Evolutionary conservation across 208 protist genomes (phyloP), one percentile per base, ranked within the genome.

Genomic region (Leishmania aethiopica): DNA sequence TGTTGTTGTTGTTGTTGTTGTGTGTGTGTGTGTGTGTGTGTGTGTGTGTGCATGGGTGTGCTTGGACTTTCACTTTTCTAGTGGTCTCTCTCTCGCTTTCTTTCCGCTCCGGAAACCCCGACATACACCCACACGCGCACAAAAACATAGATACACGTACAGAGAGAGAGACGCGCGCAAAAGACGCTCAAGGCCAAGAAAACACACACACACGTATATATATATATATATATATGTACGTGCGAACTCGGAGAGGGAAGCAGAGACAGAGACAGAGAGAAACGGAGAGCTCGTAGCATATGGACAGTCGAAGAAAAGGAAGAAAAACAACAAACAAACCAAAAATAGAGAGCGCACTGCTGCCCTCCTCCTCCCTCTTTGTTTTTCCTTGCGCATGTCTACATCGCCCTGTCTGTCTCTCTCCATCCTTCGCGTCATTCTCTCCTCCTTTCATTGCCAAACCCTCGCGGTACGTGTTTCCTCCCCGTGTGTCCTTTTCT

Each of bases 311-410:
- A 69, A 69, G 32, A 72, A 72, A 72, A 49, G 19, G 25, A 6
- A 49, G 19, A 45, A 71, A 71, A 76, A 88, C 35, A 79, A 70
- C 78, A 53, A 79, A 32, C 17, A 32, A 74, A 28, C n/a, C 10
- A 49, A 72, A 51, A 72, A 74, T 25, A n/a, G 69, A 32, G 47
- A 25, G 45, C 11, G 1, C 28, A 25, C 42, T 53, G 70, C 11
- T 74, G 45, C 11, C 8, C 40, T 53, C 70, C 19, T 55, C 45
- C 28, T 32, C n/a, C 22, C 28, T 53, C 13, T 51, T 53, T 15
- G 17, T 22, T 55, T 35, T 32, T 72, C 67, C 40, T 53, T 53
- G 42, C 45, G 45, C 7, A 74, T 69, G 62, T 40, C 32, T 42
- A 35, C 17, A 55, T 45, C 45, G 25, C 70, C 25, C 70, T 51